Base-by-base conservation (phyloP, 176 grass and related monocot species). In the Thinopyrum elongatum region DNA sequence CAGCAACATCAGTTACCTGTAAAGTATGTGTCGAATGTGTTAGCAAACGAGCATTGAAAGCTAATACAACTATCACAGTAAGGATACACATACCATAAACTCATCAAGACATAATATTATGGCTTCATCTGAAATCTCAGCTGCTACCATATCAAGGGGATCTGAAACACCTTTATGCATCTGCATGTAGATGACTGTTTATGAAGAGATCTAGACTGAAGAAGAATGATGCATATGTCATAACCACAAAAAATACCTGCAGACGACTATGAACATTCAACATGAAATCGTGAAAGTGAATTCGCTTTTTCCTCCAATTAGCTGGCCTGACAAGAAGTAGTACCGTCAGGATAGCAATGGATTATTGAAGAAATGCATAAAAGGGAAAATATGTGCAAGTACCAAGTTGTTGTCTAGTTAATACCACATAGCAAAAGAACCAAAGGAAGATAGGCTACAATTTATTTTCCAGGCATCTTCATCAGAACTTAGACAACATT, bases 251-350 rank as follows among this genome's bases (percentile, higher is more conserved):
- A 65, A 61, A 27, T 91, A 98, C 93, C 96, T 98, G 96, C 30
- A 98, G 86, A 30, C 75, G 90, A 84, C 92, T 95, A 91, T 98
- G 96, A 26, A 98, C 90, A 77, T 94, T 94, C 90, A 98, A 87
- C 93, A 98, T 98, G 86, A 98, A 95, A 86, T 95, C 93, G 34
- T 98, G 93, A 65, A 98, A 98, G 84, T 98, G 96, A 81, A 94
- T 94, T 61, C 96, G 89, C 68, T 87, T 98, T 77, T 98, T 98
- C 39, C 96, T 98, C 96, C 96, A 98, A 89, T 95, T 91, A 86
- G 75, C 84, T 86, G 96, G 90, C 76, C 96, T 98, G 68, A 41
- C 39, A 89, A 78, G 74, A 74, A 84, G 88, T 36, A 84, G 65
- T 7, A 78, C 7, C 10, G 78, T 58, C 39, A 80, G 80, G 74